Conservation (phyloP, 2,329 filamentous ascomycete genomes). For the Dryadomyces quercus-mongolicae region DNA sequence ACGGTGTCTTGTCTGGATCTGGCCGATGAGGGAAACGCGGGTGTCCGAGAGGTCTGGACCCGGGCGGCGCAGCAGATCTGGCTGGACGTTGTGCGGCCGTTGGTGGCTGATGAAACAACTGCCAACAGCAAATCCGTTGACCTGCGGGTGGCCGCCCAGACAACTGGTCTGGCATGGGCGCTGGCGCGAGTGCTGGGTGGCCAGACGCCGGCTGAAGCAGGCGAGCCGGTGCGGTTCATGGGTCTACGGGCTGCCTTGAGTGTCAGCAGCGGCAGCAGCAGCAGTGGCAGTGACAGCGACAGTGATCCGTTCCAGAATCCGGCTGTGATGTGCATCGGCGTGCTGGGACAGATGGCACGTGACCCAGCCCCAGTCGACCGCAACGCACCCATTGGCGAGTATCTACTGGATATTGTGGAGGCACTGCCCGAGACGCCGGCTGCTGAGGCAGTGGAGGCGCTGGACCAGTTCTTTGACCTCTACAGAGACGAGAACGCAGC, state of each 20-base stretch:
- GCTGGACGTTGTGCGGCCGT: conserved; percentile 40
- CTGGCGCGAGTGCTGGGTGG: conserved; percentile 43
- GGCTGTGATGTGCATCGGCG: conserved; percentile 54
- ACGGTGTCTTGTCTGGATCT: conserved; percentile 51
- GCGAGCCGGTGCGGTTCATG: conserved; percentile 52
- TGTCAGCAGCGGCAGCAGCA: too few species aligned
- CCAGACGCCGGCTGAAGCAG: conserved; percentile 32
- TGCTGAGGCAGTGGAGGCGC: conserved; percentile 49
- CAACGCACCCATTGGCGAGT: conserved; percentile 52
- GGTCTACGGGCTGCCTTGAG: conserved; percentile 45
- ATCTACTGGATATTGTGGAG: conserved; percentile 42
- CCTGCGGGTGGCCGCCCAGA: not conserved
- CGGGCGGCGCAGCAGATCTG: conserved; percentile 44
- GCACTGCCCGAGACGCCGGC: conserved; percentile 37
- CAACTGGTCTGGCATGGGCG: conserved; percentile 53
- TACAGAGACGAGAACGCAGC: conserved; percentile 48
- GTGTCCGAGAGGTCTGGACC: conserved; percentile 41
- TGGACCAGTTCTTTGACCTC: conserved; percentile 56
- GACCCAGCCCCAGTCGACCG: conserved; percentile 37
- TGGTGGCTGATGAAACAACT: conserved; percentile 49
- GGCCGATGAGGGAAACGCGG: conserved; percentile 36
- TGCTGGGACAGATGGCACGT: conserved; percentile 50
- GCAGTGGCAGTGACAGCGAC: too few species aligned
- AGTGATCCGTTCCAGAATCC: conserved; percentile 48
- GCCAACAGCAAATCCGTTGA: conserved; percentile 43